A percentile compares a stretch with the other conserved stretches of the same genome.
These are phyloP conservation scores for Aspergillus sp. DNA, from an alignment of 2,329 filamentous ascomycete species.

Conservation along the genomic window DNA sequence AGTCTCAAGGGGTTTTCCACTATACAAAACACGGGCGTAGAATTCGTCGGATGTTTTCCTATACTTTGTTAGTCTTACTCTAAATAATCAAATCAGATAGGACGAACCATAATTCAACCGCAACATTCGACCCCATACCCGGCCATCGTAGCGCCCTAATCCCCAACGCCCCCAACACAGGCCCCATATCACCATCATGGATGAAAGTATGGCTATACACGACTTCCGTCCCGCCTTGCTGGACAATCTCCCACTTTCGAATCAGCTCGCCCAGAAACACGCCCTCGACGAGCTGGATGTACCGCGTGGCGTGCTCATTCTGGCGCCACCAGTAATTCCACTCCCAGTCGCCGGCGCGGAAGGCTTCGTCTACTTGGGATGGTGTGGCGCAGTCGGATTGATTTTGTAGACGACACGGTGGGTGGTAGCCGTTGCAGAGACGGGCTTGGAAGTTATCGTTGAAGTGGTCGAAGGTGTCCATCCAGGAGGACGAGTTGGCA, in stretches of 20 bases:
- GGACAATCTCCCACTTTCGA: conserved; percentile 23
- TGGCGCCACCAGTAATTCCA: conserved; percentile 39
- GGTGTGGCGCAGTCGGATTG: conserved; percentile 25
- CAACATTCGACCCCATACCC: conserved; percentile 35
- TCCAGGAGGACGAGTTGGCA: conserved; percentile 25
- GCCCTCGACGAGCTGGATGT: conserved; percentile 34
- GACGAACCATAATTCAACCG: conserved; percentile 31
- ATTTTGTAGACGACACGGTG: conserved; percentile 28
- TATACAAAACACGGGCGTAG: conserved; percentile 27
- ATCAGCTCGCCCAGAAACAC: conserved; percentile 35
- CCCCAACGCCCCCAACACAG: conserved; percentile 29
- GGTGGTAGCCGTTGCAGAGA: conserved; percentile 34
- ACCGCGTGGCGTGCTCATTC: conserved; percentile 28
- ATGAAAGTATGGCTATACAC: conserved; percentile 33
- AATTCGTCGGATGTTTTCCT: conserved; percentile 17
- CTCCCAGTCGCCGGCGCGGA: conserved; percentile 38
- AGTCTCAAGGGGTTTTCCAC: conserved; percentile 23
- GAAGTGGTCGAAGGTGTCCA: conserved; percentile 34
- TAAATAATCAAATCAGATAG: no score
- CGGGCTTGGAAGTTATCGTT: conserved; percentile 38
- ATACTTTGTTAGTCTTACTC: background rate
- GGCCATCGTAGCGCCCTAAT: conserved; percentile 35
- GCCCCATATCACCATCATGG: conserved; percentile 36
- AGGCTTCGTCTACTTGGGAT: conserved; percentile 30
- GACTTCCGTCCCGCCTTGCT: conserved; percentile 13